Evolutionary conservation across 129 eudicot species (phyloP).

Genomic region (Centella asiatica): DNA sequence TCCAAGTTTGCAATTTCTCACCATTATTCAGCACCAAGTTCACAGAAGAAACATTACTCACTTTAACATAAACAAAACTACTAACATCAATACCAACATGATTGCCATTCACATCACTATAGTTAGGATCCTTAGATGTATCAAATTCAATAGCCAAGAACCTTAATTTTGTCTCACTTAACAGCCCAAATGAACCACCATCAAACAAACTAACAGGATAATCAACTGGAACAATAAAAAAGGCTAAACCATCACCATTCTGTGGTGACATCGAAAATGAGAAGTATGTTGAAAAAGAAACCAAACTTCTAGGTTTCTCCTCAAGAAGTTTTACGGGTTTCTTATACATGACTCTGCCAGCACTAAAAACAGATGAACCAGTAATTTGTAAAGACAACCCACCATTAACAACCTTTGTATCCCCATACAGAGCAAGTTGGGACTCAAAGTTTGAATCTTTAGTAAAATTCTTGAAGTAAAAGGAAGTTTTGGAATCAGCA

Average conservation of each 20-base stretch:
- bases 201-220: slow-evolving; percentile 36
- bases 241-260: slow-evolving; percentile 52
- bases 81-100: slow-evolving; percentile 53
- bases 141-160: slow-evolving; percentile 65
- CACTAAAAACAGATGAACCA: slow-evolving; percentile 31
- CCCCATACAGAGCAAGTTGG: slow-evolving; percentile 47
- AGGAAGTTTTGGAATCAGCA: slow-evolving; percentile 39
- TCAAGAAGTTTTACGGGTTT: slow-evolving; percentile 50
- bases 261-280: slow-evolving; percentile 48
- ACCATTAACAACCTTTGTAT: slow-evolving; percentile 39
- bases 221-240: slow-evolving; percentile 56
- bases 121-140: slow-evolving; percentile 40
- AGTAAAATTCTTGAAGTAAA: slow-evolving; percentile 38
- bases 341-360: slow-evolving; percentile 56
- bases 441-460: slow-evolving; percentile 42
- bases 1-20: slow-evolving; percentile 70
- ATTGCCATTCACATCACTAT: slow-evolving; percentile 55
- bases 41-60: slow-evolving; percentile 39
- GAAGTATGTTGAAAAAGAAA: slow-evolving; percentile 52
- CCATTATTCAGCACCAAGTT: slow-evolving; percentile 48
- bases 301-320: slow-evolving; percentile 42
- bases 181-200: slow-evolving; percentile 45
- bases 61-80: slow-evolving; percentile 44
- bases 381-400: slow-evolving; percentile 43
- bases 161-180: slow-evolving; percentile 26